Conservation (phyloP, 208 protist species). For the Leishmania mexicana region DNA sequence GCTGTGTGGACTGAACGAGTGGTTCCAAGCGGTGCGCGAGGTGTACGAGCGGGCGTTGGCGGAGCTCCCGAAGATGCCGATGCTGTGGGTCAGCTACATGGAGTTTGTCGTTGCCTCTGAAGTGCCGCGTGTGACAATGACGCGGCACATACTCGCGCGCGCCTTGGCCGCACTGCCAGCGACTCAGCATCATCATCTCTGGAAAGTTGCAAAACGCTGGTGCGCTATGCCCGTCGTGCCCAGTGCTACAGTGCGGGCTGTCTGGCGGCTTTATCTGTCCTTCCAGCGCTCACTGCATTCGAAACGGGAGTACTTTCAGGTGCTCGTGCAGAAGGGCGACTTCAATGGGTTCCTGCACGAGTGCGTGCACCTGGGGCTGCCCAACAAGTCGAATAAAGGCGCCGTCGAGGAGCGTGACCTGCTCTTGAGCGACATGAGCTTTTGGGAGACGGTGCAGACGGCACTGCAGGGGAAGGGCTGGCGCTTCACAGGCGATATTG, state of each 20-base stretch:
- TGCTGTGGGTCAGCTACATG: slow-evolving; percentile 74
- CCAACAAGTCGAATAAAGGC: slow-evolving; percentile 1
- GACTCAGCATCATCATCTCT: slow-evolving; percentile 82
- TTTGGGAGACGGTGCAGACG: slow-evolving; percentile 72
- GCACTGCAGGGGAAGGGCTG: slow-evolving; percentile 54
- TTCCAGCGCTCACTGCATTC: slow-evolving; percentile 54
- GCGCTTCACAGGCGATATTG: slow-evolving; percentile 44
- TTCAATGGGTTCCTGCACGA: slow-evolving; percentile 57
- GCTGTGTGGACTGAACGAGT: slow-evolving; percentile 60
- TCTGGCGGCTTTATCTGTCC: slow-evolving; percentile 67
- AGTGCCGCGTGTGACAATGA: slow-evolving; percentile 62
- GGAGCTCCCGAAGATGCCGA: slow-evolving; percentile 73
- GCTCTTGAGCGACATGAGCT: slow-evolving; percentile 47
- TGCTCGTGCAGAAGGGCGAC: slow-evolving; percentile 56
- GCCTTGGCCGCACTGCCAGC: slow-evolving; percentile 59
- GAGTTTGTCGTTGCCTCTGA: slow-evolving; percentile 59
- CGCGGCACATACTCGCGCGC: slow-evolving; percentile 56
- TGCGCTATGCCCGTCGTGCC: slow-evolving; percentile 47
- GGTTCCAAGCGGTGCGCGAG: slow-evolving; percentile 67
- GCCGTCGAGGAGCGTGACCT: slow-evolving; percentile 16
- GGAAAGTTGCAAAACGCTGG: slow-evolving; percentile 64
- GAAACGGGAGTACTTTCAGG: slow-evolving; percentile 64
- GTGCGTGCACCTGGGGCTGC: slow-evolving; percentile 41
- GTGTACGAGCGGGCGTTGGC: slow-evolving; percentile 76
- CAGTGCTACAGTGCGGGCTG: slow-evolving; percentile 39